Conservation (phyloP, 1,284 basidiomycete genomes). For the Ganoderma leucocontextum region DNA sequence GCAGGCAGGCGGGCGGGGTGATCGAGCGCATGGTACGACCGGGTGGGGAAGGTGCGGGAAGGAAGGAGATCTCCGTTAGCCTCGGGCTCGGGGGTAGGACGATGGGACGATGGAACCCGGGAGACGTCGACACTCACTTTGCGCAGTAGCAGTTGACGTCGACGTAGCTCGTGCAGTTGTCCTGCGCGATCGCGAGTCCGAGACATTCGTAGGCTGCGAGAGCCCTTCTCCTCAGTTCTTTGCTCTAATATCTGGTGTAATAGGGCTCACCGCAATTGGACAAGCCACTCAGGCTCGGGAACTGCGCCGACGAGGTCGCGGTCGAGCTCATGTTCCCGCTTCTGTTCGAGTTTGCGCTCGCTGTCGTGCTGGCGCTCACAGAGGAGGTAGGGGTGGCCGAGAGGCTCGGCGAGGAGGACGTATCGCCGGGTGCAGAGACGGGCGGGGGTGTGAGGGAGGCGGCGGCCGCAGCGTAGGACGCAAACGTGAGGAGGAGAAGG, state of each 20-base stretch:
- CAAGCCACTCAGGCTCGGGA: slow-evolving; percentile 41
- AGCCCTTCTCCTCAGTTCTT: background rate
- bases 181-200: slow-evolving; percentile 34
- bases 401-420: slow-evolving; percentile 15
- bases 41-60: background rate
- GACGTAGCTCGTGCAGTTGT: slow-evolving; percentile 40
- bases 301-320: slow-evolving; percentile 38
- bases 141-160: slow-evolving; percentile 43
- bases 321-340: slow-evolving; percentile 27
- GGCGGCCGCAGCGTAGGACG: slow-evolving; percentile 20
- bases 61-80: background rate
- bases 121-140: slow-evolving; percentile 34
- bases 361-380: slow-evolving; percentile 1
- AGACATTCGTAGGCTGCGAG: slow-evolving; percentile 40
- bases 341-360: slow-evolving; percentile 9
- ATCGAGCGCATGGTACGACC: no score
- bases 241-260: background rate
- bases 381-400: slow-evolving; percentile 17
- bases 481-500: slow-evolving; percentile 8
- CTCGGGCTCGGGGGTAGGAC: background rate
- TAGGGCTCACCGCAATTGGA: slow-evolving; percentile 41
- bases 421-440: slow-evolving; percentile 15
- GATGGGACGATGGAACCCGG: background rate
- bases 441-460: slow-evolving; percentile 27
- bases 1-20: background rate